phyloP scores from a whole-genome alignment of 495 filamentous ascomycete genomes.

The Penicillium antarcticum region DNA sequence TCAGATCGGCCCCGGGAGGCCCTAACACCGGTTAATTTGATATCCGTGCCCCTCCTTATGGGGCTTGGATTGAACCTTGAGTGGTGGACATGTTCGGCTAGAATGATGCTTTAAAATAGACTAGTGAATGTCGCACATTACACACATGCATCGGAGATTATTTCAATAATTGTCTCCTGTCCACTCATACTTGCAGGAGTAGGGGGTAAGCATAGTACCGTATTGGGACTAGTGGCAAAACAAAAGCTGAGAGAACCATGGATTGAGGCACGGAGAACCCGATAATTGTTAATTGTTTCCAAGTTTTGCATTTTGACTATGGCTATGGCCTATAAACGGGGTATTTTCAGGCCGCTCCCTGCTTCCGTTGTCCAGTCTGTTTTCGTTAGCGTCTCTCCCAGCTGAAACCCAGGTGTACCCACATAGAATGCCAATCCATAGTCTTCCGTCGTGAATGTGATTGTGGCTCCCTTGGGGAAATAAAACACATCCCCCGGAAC shows the following conservation, averaged over 20 bases:
- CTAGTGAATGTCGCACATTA: constrained; percentile 2
- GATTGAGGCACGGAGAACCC: constrained; percentile 13
- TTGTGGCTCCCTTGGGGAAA: constrained; percentile 72
- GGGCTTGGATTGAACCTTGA: neutral
- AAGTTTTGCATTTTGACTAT: neutral
- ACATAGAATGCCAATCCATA: constrained; percentile 70
- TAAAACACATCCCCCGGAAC: constrained; percentile 72
- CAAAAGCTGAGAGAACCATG: constrained; percentile 17
- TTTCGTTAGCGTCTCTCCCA: constrained; percentile 10
- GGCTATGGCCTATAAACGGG: too few species aligned
- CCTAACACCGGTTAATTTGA: too few species aligned
- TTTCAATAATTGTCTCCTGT: neutral
- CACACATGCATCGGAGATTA: neutral
- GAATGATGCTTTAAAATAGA: neutral
- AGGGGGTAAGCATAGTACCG: constrained; percentile 25
- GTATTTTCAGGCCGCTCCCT: constrained; percentile 32
- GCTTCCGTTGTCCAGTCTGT: constrained; percentile 44
- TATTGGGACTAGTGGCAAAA: constrained; percentile 12
- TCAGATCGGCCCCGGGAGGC: too few species aligned
- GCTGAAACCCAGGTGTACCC: constrained; percentile 16
- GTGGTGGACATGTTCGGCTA: neutral
- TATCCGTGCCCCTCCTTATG: neutral
- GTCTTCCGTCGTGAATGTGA: constrained; percentile 69
- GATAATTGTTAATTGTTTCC: constrained; percentile 6
- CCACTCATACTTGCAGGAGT: neutral